phyloP scores from a whole-genome alignment of 2,329 filamentous ascomycete species.

The Fusarium humuli region DNA sequence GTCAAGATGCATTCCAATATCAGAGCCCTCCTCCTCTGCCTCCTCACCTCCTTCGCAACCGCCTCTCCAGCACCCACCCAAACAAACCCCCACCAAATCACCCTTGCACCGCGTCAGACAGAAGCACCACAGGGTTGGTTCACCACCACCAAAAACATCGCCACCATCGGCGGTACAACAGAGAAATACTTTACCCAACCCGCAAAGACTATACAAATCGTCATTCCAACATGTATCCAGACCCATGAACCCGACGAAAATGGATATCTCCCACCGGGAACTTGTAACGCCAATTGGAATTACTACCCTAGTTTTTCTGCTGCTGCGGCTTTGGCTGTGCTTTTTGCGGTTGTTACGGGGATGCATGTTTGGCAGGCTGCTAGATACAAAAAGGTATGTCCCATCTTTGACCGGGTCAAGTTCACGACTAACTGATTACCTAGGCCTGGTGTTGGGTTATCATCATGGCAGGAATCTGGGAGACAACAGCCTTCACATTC shows the following conservation, averaged over 20 bases:
- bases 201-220: slow-evolving; percentile 49
- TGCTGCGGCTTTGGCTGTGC: slow-evolving; percentile 44
- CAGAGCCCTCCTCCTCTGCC: slow-evolving; percentile 27
- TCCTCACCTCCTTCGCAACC: slow-evolving; percentile 13
- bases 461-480: slow-evolving; percentile 51
- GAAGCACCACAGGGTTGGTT: slow-evolving; percentile 38
- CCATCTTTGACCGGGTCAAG: background rate
- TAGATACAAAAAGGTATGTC: slow-evolving; percentile 41
- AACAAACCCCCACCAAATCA: slow-evolving; percentile 12
- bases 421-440: background rate
- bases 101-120: slow-evolving; percentile 12
- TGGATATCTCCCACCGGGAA: slow-evolving; percentile 50
- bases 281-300: slow-evolving; percentile 48
- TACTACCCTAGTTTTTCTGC: slow-evolving; percentile 51
- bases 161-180: slow-evolving; percentile 33
- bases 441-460: slow-evolving; percentile 53
- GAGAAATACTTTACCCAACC: slow-evolving; percentile 40
- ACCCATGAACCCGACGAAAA: slow-evolving; percentile 51
- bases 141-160: slow-evolving; percentile 47
- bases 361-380: slow-evolving; percentile 41
- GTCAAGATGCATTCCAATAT: slow-evolving; percentile 30
- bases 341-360: slow-evolving; percentile 41
- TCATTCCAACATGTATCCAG: slow-evolving; percentile 53
- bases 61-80: slow-evolving; percentile 25
- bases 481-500: slow-evolving; percentile 40